Base-by-base conservation (phyloP, 108 stramenopile species). In the Nitzschia putrida region DNA sequence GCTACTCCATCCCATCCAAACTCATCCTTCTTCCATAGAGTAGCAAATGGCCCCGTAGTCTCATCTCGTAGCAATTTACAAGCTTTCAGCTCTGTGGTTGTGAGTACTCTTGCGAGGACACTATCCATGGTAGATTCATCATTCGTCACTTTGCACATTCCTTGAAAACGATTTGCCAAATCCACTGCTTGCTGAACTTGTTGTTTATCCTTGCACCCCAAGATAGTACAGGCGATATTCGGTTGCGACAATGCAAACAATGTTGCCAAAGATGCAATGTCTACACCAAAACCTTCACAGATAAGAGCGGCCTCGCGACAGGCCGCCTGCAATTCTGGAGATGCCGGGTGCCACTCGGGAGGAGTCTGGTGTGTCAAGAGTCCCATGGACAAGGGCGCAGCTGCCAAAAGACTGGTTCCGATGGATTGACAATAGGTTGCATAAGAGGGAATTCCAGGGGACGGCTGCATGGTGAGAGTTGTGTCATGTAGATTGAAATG, bases 311-410 rank as follows among this genome's bases (percentile, higher is more conserved):
- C 95, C 11, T 69, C 20, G 7, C 20, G 69, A 66, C 91, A 93
- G 20, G 92, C 91, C 16, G 77, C 53, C 69, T 88, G 84, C 38
- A 96, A 53, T 45, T 65, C 75, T 4, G 29, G 26, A 38, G 76
- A 37, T 3, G 95, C 95, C 5, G 95, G 95, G 81, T 96, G 95
- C 95, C 95, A 96, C 8, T 9, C 10, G 8, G 53, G 53, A 34
- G 38, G 8, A 23, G 40, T 56, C 10, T 80, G 80, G 24, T 88
- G 89, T 16, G 90, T 91, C 53, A 96, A 79, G 10, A 96, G 83
- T 44, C 92, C 92, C 95, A 96, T 96, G 38, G 89, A 91, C 1
- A 96, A 64, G 0, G 95, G 92, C 22, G 92, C 92, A 7, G 95
- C 95, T 24, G 88, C 85, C 68, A 94, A 70, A 21, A 93, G 70